These are phyloP conservation scores for Zasmidium cellare DNA, from an alignment of 2,329 filamentous ascomycete species.

Conservation along the genomic window DNA sequence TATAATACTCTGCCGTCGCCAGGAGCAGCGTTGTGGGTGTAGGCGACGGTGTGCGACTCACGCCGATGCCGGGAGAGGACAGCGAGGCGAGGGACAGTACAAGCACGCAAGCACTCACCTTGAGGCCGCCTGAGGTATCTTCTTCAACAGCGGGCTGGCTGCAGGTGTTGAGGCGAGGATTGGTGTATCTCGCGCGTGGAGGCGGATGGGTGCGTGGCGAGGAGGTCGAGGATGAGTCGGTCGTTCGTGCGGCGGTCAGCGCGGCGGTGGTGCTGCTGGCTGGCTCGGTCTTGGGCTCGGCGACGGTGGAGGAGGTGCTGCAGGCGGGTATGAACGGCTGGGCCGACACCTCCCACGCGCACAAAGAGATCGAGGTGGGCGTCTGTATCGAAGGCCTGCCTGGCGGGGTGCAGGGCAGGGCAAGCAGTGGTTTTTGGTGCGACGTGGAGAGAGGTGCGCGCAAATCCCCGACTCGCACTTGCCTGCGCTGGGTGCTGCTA, in stretches of 20 bases:
- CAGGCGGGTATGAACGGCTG: constrained; percentile 7
- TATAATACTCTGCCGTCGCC: not conserved
- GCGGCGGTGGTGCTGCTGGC: not conserved
- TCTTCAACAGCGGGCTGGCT: constrained; percentile 1
- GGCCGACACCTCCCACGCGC: not conserved
- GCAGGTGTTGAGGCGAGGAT: constrained; percentile 8
- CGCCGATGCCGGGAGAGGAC: constrained; percentile 9
- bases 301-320: not conserved
- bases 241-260: not conserved
- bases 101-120: not conserved
- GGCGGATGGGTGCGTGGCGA: constrained; percentile 2
- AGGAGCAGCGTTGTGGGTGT: not conserved
- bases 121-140: not conserved
- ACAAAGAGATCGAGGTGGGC: constrained; percentile 4
- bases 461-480: not conserved
- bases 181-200: constrained; percentile 11
- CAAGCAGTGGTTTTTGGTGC: constrained; percentile 14
- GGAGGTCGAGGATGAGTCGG: not conserved
- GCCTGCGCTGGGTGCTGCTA: not conserved
- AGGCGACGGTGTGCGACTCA: not conserved
- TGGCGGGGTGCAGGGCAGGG: not conserved
- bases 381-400: not conserved
- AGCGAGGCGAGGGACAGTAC: not conserved
- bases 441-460: constrained; percentile 16
- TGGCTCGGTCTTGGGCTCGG: not conserved